phyloP scores from a whole-genome alignment of 164 flowering plant species.

The Malania oleifera region DNA sequence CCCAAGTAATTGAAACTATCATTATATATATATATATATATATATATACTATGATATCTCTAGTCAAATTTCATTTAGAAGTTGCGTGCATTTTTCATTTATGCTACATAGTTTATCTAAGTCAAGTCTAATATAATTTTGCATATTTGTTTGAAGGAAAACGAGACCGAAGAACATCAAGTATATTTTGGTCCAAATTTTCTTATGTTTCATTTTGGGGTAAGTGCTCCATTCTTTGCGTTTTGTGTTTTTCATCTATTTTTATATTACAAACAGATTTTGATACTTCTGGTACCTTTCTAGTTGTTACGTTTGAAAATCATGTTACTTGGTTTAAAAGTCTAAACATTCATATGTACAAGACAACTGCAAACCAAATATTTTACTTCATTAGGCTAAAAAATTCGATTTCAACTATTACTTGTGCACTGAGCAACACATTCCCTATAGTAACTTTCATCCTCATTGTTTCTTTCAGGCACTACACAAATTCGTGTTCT shows the following conservation, averaged over 20 bases:
- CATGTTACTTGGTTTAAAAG: no score
- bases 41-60: no score
- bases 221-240: conserved; percentile 13
- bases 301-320: no score
- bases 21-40: no score
- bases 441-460: conserved; percentile 35
- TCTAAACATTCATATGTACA: no score
- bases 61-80: no score
- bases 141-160: conserved; percentile 34
- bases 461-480: conserved; percentile 33
- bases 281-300: neutral
- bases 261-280: neutral
- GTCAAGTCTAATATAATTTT: neutral
- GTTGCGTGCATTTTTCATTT: no score
- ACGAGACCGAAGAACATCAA: conserved; percentile 37
- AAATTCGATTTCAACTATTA: conserved; percentile 29
- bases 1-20: no score
- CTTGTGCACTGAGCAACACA: conserved; percentile 36
- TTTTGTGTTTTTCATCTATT: neutral
- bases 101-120: no score
- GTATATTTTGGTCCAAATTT: conserved; percentile 37
- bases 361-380: conserved; percentile 32
- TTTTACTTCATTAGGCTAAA: conserved; percentile 33
- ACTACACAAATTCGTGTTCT: neutral
- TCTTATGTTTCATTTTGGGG: conserved; percentile 63